Conservation (phyloP, 164 flowering plant species). For the Akebia trifoliata region DNA sequence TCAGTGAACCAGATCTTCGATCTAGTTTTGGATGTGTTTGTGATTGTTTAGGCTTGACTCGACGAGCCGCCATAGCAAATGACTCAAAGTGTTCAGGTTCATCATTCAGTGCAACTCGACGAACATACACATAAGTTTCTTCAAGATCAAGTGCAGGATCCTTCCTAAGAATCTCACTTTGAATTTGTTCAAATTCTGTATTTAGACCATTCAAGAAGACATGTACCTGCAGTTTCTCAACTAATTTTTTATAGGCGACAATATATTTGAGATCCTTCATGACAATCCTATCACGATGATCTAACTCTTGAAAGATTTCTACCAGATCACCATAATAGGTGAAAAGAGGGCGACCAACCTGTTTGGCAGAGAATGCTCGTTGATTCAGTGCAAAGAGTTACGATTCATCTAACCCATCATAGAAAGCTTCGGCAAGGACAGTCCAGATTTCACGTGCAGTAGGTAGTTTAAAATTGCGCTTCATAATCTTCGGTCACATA, state of each 20-base stretch:
- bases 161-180: background rate
- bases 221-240: background rate
- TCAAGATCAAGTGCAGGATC: background rate
- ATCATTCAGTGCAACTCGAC: background rate
- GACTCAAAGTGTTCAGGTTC: background rate
- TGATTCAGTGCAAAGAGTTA: slow-evolving; percentile 12
- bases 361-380: slow-evolving; percentile 1
- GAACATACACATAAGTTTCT: slow-evolving; percentile 4
- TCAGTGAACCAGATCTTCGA: no score
- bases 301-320: slow-evolving; percentile 15
- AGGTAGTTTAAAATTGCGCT: background rate
- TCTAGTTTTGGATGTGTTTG: background rate
- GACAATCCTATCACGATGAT: slow-evolving; percentile 5
- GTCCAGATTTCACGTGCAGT: slow-evolving; percentile 5
- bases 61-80: background rate
- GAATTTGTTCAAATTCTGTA: slow-evolving; percentile 1
- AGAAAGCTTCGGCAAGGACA: slow-evolving; percentile 15
- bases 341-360: slow-evolving; percentile 7
- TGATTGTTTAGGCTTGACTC: no score
- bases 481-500: slow-evolving; percentile 5
- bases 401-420: slow-evolving; percentile 12
- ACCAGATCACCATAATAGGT: slow-evolving; percentile 16
- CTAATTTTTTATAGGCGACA: background rate
- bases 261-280: slow-evolving; percentile 5
- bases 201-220: slow-evolving; percentile 3